Base-by-base conservation (phyloP, 768 basidiomycete species). In the Boletus huronensis region DNA sequence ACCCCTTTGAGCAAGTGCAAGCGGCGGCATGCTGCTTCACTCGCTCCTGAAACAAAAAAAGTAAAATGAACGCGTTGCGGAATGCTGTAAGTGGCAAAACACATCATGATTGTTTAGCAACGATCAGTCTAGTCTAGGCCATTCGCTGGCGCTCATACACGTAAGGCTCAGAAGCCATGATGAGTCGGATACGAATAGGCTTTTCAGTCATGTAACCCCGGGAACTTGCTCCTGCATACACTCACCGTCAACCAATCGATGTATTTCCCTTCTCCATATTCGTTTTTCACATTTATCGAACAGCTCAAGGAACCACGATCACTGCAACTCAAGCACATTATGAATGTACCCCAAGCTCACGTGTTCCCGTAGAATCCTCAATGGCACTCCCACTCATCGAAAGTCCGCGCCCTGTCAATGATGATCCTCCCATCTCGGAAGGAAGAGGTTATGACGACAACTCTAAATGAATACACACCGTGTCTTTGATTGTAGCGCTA, bases 391-490 rank as follows among this genome's bases (percentile, higher is more conserved):
- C 17, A 44, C 26, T 44, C 26, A 29, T 44, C 28, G 1, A 44
- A 44, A 2, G 16, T 25, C 41, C 5, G 16, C 16, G 16, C 9
- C 17, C 29, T 45, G 11, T 19, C 29, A 21, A 19, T 2, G 23
- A n/a, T 13, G 3, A 13, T 6, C 40, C 28, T 35, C 17, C n/a
- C 26, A 23, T 50, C 29, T 43, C 40, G 21, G 11, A 44, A 32
- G 21, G 17, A 32, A n/a, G 29, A 5, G 21, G 21, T 39, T 10
- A 26, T 5, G 13, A 53, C 16, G n/a, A 26, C 14, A 31, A 26
- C 13, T 54, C 23, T 39, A 26, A 39, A 31, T 13, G 36, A 43
- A 39, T 57, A 58, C 49, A 58, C 36, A 38, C 48, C 19, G 6
- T 36, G 9, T 38, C 17, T 55, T 32, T 19, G 42, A 49, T 34